A percentile compares a stretch with the other conserved stretches of the same genome.
These are phyloP conservation scores for Furcasterigmium sp. DNA, from an alignment of 2,329 filamentous ascomycete genomes.

Conservation along the genomic window DNA sequence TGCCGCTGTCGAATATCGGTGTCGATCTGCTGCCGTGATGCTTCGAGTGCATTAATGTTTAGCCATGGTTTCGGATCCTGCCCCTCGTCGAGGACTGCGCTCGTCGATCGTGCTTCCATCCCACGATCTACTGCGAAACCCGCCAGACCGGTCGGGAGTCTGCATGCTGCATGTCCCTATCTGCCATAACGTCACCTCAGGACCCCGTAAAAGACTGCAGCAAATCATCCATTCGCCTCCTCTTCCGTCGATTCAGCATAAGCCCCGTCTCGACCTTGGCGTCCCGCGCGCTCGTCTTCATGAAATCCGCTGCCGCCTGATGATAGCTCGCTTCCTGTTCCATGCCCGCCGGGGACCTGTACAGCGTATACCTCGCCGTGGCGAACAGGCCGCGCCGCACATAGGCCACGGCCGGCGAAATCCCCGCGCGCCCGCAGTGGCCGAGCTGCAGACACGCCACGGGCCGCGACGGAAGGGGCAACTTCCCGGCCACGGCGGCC, in stretches of 20 bases:
- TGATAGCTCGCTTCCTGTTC: constrained; percentile 13
- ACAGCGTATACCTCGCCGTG: constrained; percentile 26
- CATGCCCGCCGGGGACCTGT: constrained; percentile 1
- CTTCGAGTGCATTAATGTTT: too few relatives aligned
- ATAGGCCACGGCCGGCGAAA: constrained; percentile 27
- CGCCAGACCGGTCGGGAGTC: too few relatives aligned
- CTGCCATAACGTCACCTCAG: too few relatives aligned
- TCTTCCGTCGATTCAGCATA: constrained; percentile 23
- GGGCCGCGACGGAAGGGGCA: constrained; percentile 32
- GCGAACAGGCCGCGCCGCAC: constrained; percentile 27
- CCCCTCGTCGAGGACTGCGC: too few relatives aligned
- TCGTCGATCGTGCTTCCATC: too few relatives aligned
- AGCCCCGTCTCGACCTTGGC: constrained; percentile 10
- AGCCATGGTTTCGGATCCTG: too few relatives aligned
- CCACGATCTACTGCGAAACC: too few relatives aligned
- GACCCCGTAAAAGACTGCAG: constrained; percentile 19
- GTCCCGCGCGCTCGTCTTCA: constrained; percentile 9
- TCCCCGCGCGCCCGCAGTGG: constrained; percentile 27
- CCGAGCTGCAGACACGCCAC: constrained; percentile 31
- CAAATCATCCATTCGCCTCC: constrained; percentile 26
- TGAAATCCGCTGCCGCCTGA: constrained; percentile 6
- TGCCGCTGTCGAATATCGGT: too few relatives aligned
- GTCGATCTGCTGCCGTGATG: too few relatives aligned
- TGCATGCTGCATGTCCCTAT: too few relatives aligned
- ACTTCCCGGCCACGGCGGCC: constrained; percentile 27